Conservation (phyloP, 345 rosid genomes). For the Syzygium aromaticum region DNA sequence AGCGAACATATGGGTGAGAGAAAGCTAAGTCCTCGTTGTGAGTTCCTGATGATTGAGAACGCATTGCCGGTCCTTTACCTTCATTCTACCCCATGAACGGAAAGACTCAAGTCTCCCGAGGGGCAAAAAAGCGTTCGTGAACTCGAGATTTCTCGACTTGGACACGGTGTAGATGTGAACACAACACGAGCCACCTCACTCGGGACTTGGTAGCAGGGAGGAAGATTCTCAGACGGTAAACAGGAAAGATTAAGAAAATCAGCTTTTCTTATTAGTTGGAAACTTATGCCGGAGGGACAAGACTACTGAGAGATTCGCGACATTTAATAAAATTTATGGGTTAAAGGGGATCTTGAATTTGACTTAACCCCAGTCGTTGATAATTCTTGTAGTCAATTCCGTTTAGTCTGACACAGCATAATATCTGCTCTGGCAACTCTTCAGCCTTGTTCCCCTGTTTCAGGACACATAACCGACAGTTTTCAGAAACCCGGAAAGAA, state of each 20-base stretch:
- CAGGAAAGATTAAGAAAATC: neutral
- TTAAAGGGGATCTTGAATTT: conserved; percentile 28
- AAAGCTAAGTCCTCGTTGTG: neutral
- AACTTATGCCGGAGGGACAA: neutral
- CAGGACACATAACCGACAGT: neutral
- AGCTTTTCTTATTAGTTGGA: neutral
- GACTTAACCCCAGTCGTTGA: conserved; percentile 44
- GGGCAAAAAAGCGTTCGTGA: neutral
- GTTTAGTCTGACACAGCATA: conserved; percentile 72
- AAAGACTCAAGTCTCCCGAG: neutral
- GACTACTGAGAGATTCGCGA: neutral
- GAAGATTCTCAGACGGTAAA: neutral
- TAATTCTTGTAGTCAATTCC: conserved; percentile 69
- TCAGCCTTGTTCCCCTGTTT: conserved; percentile 80
- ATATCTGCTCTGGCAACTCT: conserved; percentile 89
- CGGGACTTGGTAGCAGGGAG: neutral
- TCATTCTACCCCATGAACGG: neutral
- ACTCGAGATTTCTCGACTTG: neutral
- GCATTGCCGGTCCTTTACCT: neutral
- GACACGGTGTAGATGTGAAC: neutral
- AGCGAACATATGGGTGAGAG: neutral
- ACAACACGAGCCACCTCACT: neutral
- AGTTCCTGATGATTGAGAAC: neutral
- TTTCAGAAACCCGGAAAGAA: conserved; percentile 3
- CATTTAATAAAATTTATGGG: neutral